These are phyloP conservation scores for Lagerstroemia speciosa DNA, from an alignment of 345 rosid species.

Conservation along the genomic window DNA sequence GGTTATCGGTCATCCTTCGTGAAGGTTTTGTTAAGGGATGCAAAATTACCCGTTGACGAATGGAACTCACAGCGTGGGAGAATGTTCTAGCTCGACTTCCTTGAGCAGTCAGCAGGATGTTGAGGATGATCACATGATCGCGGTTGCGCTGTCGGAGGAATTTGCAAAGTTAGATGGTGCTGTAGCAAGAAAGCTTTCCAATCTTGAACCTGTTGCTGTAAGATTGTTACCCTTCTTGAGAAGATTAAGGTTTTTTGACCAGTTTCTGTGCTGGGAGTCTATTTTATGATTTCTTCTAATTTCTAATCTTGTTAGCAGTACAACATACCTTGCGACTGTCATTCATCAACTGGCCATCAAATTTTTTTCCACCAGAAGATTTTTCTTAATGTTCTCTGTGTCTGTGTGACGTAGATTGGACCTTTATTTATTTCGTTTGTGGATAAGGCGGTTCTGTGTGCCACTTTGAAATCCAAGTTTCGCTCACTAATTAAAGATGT, in stretches of 20 bases:
- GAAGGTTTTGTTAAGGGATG: not conserved
- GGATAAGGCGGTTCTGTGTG: not conserved
- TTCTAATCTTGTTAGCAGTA: too few relatives aligned
- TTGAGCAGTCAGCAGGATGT: constrained; percentile 62
- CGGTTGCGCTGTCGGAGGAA: constrained; percentile 70
- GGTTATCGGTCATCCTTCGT: not conserved
- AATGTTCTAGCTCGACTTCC: constrained; percentile 74
- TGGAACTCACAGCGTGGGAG: constrained; percentile 39
- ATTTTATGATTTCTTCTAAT: not conserved
- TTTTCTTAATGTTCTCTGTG: not conserved
- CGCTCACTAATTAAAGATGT: not conserved
- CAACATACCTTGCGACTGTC: too few relatives aligned
- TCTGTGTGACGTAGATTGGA: not conserved
- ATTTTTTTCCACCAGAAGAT: too few relatives aligned
- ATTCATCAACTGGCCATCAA: too few relatives aligned
- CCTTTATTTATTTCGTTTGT: not conserved
- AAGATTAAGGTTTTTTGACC: not conserved
- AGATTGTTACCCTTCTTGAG: constrained; percentile 8
- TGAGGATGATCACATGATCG: constrained; percentile 87
- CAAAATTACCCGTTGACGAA: constrained; percentile 18
- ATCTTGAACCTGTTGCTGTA: constrained; percentile 71
- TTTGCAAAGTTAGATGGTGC: constrained; percentile 64
- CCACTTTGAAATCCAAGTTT: not conserved
- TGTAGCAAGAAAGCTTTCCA: constrained; percentile 68
- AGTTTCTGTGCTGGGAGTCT: not conserved